Percentiles rank a stretch among this genome's conserved stretches.
Conservation (phyloP, 2,329 filamentous ascomycete species). For the Sporothrix schenckii region DNA sequence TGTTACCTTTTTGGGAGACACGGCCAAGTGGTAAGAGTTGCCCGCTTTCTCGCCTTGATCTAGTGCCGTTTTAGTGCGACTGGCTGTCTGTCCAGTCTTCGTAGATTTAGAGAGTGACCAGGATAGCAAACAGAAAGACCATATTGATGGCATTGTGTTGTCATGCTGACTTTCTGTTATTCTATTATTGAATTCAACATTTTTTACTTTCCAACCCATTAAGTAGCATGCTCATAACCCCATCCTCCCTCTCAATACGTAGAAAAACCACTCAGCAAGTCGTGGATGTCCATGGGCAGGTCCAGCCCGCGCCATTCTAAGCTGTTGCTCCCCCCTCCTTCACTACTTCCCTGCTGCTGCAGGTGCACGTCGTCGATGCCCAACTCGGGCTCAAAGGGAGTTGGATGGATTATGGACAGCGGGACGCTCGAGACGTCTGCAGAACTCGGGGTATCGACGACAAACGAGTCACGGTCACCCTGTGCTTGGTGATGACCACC, state of each 20-base stretch:
- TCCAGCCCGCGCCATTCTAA: slow-evolving; percentile 22
- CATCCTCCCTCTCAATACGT: neutral
- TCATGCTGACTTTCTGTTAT: no score
- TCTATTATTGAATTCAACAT: no score
- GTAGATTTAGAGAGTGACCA: no score
- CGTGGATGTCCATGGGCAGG: slow-evolving; percentile 27
- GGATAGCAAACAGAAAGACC: no score
- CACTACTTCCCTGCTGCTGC: neutral
- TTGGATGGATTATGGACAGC: neutral
- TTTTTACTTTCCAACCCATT: no score
- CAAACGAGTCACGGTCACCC: neutral
- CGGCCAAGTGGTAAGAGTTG: no score
- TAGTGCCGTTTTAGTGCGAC: no score
- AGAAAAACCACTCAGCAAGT: slow-evolving; percentile 23
- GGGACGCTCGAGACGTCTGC: neutral
- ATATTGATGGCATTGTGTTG: no score
- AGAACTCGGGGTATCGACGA: neutral
- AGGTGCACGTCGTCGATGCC: slow-evolving; percentile 18
- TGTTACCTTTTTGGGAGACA: no score
- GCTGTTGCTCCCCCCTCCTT: neutral
- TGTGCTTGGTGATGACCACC: neutral
- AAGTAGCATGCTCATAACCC: no score
- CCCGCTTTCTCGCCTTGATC: no score
- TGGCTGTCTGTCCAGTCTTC: no score
- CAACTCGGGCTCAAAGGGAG: neutral